These are phyloP conservation scores for Amylostereum chailletii DNA, from an alignment of 1,284 basidiomycete genomes.

Conservation along the genomic window DNA sequence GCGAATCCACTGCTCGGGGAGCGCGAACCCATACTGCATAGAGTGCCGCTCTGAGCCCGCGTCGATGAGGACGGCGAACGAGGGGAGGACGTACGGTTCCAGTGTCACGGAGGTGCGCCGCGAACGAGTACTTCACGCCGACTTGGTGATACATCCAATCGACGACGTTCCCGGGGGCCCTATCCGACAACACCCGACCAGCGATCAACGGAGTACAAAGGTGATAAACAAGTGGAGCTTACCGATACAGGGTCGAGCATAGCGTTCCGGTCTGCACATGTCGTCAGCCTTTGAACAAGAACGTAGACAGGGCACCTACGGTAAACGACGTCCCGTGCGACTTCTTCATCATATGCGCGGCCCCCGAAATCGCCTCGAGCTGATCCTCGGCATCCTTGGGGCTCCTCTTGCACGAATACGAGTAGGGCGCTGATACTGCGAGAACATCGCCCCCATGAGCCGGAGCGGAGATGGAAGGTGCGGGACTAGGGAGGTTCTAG, in stretches of 20 bases:
- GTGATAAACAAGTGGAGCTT: conserved; percentile 14
- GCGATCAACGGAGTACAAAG: neutral
- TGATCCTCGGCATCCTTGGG: conserved; percentile 79
- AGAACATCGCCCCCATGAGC: neutral
- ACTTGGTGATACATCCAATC: conserved; percentile 68
- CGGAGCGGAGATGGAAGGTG: neutral
- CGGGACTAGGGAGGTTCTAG: neutral
- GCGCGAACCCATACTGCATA: conserved; percentile 67
- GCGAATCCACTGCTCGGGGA: conserved; percentile 67
- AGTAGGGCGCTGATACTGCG: conserved; percentile 64
- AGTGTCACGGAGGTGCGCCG: conserved; percentile 73
- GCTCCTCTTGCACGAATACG: conserved; percentile 59
- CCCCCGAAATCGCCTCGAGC: conserved; percentile 70
- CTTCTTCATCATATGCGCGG: conserved; percentile 50
- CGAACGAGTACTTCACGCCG: conserved; percentile 70
- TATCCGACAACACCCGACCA: conserved; percentile 14
- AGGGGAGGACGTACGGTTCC: conserved; percentile 52
- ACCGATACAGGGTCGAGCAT: conserved; percentile 62
- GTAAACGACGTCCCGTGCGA: conserved; percentile 48
- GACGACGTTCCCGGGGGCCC: conserved; percentile 65
- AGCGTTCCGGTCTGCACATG: conserved; percentile 52
- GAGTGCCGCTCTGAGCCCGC: no score
- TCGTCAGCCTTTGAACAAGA: neutral
- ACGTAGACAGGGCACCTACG: conserved; percentile 21
- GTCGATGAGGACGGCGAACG: neutral